phyloP scores from a whole-genome alignment of 306 rosid species.

The Cucumis sativus region Cucumber_9930_V3 NC_026657.2:39690501-39691000 shows the following conservation, averaged over 20 bases:
- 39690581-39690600: neutral
- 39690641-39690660: slow-evolving; percentile 8
- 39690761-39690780: neutral
- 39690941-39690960: slow-evolving; percentile 28
- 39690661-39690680: neutral
- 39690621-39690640: neutral
- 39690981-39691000: neutral
- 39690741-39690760: slow-evolving; percentile 36
- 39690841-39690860: slow-evolving; percentile 34
- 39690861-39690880: slow-evolving; percentile 18
- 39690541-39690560: neutral
- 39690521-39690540: neutral
- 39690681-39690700: neutral
- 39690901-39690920: slow-evolving; percentile 29
- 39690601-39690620: neutral
- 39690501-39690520: neutral
- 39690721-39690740: slow-evolving; percentile 23
- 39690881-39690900: slow-evolving; percentile 16
- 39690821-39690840: slow-evolving; percentile 18
- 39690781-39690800: neutral
- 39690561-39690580: neutral
- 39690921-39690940: slow-evolving; percentile 27
- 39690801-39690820: neutral
- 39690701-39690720: neutral
- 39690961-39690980: neutral